Base-by-base conservation (phyloP, 177 flowering plant genomes). In the Vitis hybrid region DNA sequence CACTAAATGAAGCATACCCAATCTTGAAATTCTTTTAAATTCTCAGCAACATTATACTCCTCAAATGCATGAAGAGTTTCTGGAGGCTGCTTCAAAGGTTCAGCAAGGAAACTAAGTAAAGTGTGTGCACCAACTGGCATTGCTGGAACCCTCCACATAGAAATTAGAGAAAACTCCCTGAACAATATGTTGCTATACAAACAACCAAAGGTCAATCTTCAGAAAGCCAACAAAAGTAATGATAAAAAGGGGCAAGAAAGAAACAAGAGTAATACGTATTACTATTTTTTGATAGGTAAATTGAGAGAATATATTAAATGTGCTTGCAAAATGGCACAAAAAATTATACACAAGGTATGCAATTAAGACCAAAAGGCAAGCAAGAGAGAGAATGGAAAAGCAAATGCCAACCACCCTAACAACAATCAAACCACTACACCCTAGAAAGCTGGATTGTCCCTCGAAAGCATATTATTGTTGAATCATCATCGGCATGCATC, bases 141-240 rank as follows among this genome's bases (percentile, higher is more conserved):
- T 73, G 87, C 86, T 45, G 99, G 98, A 53, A 88, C 90, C 82
- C 99, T 95, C 97, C 98, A 93, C 97, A 95, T 93, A n/a, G 99
- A 91, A 65, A 95, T 88, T 59, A 95, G 80, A 68, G 99, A 94
- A 77, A 95, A 95, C 74, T 95, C 99, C 77, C 99, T 77, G 77
- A 95, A 90, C 65, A 95, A 79, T 68, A 86, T 76, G 69, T 93
- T 95, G 85, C 99, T 95, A 68, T 10, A 76, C n/a, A 59, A 71
- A 72, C n/a, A 77, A 66, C 61, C 57, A 60, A 73, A 45, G 57
- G 69, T 73, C 49, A 73, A 62, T 52, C 50, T 57, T 54, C 52
- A 39, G n/a, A 49, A 7, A 58, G 19, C 45, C 45, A 65, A 71
- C 49, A 62, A 19, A 22, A 54, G 50, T 14, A 58, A 34, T 59